A percentile compares a stretch with the other conserved stretches of the same genome.
phyloP scores from a whole-genome alignment of 2,329 filamentous ascomycete species.

The Colletotrichum cuscutae region DNA sequence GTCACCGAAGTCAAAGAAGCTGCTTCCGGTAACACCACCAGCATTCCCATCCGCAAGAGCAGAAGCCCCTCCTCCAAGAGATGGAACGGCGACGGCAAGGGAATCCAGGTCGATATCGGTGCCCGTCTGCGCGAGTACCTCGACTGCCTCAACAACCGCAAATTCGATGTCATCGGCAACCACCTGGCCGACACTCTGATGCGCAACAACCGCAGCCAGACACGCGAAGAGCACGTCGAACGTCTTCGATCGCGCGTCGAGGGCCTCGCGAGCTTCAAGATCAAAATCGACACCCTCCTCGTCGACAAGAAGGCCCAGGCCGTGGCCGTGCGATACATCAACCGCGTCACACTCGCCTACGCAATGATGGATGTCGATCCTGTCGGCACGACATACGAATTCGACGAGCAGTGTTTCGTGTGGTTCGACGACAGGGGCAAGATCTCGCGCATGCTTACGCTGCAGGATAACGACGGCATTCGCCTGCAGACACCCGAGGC shows the following conservation, averaged over 20 bases:
- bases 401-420: conserved; percentile 32
- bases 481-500: conserved; percentile 17
- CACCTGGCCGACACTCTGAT: conserved; percentile 24
- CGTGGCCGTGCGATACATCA: conserved; percentile 27
- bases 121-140: conserved; percentile 30
- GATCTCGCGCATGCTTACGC: conserved; percentile 24
- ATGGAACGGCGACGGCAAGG: conserved; percentile 27
- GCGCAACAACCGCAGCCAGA: conserved; percentile 25
- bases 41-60: conserved; percentile 4
- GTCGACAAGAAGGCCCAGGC: conserved; percentile 23
- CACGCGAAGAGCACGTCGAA: conserved; percentile 26
- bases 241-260: conserved; percentile 18
- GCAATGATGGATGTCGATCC: neutral
- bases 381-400: conserved; percentile 14
- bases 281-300: conserved; percentile 29
- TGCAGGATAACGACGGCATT: conserved; percentile 32
- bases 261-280: conserved; percentile 5
- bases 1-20: neutral
- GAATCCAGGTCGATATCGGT: conserved; percentile 27
- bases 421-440: conserved; percentile 31
- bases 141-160: conserved; percentile 30
- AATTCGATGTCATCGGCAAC: conserved; percentile 23
- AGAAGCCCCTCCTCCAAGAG: conserved; percentile 8
- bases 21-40: neutral
- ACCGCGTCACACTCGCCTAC: conserved; percentile 14